These are phyloP conservation scores for Podaxis pistillaris DNA, from an alignment of 768 basidiomycete species.

Conservation along the genomic window DNA sequence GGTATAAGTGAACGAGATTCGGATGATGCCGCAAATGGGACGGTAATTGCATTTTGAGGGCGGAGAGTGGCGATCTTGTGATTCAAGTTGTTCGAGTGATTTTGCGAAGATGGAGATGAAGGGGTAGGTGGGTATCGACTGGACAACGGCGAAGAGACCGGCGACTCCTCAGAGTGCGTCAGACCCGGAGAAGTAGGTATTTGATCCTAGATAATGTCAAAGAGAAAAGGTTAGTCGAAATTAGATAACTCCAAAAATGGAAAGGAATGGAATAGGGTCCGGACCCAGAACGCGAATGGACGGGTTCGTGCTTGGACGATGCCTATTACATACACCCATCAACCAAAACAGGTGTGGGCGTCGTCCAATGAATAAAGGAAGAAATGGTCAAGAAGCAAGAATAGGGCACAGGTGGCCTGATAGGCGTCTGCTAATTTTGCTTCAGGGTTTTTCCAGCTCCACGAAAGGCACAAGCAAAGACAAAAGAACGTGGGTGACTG, in stretches of 20 bases:
- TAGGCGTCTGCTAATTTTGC: conserved; percentile 7
- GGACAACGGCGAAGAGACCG: conserved; percentile 8
- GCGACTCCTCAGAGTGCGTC: conserved; percentile 6
- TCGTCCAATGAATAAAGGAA: not conserved
- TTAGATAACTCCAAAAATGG: not conserved
- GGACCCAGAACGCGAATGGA: not conserved
- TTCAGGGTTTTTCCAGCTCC: conserved; percentile 5
- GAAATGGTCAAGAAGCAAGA: not conserved
- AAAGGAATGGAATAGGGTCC: not conserved
- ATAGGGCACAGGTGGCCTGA: not conserved
- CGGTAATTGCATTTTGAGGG: not conserved
- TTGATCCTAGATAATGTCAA: conserved; percentile 5
- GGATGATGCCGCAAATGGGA: conserved; percentile 5
- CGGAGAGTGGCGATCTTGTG: not conserved
- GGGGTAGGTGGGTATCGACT: conserved; percentile 11
- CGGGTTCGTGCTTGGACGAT: not conserved
- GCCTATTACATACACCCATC: not conserved
- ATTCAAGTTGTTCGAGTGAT: conserved; percentile 1
- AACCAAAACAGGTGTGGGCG: not conserved
- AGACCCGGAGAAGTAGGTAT: conserved; percentile 4
- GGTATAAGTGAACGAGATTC: conserved; percentile 22
- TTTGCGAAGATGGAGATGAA: conserved; percentile 10
- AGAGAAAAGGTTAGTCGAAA: not conserved
- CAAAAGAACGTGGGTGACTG: not conserved
- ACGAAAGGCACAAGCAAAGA: not conserved